phyloP scores from a whole-genome alignment of 345 rosid genomes.

The Bretschneidera sinensis region DNA sequence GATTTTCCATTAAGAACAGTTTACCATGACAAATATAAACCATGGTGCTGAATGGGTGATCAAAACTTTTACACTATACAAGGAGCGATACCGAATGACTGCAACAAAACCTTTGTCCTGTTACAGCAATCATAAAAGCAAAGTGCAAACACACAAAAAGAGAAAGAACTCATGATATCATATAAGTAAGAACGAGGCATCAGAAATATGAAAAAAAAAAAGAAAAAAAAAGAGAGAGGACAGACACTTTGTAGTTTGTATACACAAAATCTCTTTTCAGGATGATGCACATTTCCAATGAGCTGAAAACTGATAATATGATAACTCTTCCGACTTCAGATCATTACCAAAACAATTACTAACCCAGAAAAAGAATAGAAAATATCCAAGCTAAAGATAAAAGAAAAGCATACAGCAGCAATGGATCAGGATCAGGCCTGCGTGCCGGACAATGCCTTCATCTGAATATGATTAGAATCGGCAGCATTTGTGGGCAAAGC shows the following conservation, averaged over 20 bases:
- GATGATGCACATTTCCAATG: no score
- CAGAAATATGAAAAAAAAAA: not conserved
- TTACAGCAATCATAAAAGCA: not conserved
- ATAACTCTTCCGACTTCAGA: not conserved
- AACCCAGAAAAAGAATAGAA: not conserved
- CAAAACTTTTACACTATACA: no score
- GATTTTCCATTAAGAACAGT: no score
- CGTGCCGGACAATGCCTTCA: slow-evolving; percentile 77
- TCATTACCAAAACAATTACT: not conserved
- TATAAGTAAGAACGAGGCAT: not conserved
- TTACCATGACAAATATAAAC: no score
- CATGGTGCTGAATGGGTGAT: no score
- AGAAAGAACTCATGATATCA: no score
- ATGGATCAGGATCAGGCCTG: slow-evolving; percentile 78
- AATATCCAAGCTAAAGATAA: not conserved
- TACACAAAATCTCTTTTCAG: no score
- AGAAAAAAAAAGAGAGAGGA: no score
- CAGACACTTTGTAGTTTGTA: no score
- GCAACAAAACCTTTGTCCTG: not conserved
- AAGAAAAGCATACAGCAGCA: not conserved
- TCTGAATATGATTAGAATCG: slow-evolving; percentile 59
- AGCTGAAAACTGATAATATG: no score
- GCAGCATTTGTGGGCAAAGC: slow-evolving; percentile 50
- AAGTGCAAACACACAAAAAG: not conserved
- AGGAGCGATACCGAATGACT: no score